Percentiles rank a stretch among this genome's conserved stretches.
Evolutionary conservation across 1,284 basidiomycete species (phyloP).

Genomic region (Trichosporon sp.): DNA sequence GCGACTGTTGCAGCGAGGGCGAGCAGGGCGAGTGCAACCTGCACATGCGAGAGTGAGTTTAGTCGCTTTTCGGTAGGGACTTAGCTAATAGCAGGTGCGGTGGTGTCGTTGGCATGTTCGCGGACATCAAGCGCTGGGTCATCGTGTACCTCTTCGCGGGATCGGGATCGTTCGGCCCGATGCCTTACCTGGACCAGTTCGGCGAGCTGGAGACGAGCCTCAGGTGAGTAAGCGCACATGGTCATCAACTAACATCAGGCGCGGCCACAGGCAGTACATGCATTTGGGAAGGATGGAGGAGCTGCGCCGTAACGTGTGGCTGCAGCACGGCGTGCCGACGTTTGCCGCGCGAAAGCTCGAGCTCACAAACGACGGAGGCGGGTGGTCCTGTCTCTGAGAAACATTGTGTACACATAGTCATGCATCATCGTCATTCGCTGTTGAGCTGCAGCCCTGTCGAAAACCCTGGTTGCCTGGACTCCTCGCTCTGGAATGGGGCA

Average conservation of each 20-base stretch:
- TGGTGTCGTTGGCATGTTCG: constrained; percentile 81
- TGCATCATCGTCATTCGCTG: constrained; percentile 3
- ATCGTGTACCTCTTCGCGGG: constrained; percentile 85
- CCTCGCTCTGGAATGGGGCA: too few species aligned
- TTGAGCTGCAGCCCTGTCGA: too few species aligned
- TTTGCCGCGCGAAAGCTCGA: constrained; percentile 86
- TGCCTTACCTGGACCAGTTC: constrained; percentile 91
- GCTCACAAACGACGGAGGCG: constrained; percentile 79
- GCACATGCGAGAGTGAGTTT: constrained; percentile 82
- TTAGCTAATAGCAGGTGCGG: constrained; percentile 63
- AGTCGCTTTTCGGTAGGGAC: background rate
- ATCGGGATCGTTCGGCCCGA: constrained; percentile 79
- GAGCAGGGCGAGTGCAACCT: constrained; percentile 84
- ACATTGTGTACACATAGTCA: background rate
- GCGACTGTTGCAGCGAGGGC: constrained; percentile 82
- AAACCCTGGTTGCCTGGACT: too few species aligned
- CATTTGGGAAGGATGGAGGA: constrained; percentile 88
- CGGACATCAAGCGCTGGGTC: constrained; percentile 88
- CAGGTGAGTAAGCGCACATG: constrained; percentile 57
- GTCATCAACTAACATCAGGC: constrained; percentile 51
- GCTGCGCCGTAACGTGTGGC: constrained; percentile 74
- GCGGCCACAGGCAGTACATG: constrained; percentile 81
- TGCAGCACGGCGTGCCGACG: constrained; percentile 84
- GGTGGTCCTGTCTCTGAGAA: constrained; percentile 77
- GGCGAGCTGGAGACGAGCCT: constrained; percentile 91